Evolutionary conservation across 495 filamentous ascomycete species (phyloP).

Genomic region (Lophium mytilinum): DNA sequence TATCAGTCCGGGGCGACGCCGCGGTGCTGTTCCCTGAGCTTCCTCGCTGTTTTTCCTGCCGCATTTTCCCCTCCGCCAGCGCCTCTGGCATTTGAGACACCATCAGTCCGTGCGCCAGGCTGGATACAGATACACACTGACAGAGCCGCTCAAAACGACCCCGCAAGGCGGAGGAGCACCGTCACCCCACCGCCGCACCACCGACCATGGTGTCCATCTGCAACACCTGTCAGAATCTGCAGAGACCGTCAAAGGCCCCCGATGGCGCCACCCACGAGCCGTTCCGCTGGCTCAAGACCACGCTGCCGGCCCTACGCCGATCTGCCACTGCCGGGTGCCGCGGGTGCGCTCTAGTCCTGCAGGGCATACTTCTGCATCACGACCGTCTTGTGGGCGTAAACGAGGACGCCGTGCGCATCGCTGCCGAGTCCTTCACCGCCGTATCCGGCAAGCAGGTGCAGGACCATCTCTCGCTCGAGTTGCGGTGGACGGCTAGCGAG

Average conservation of each 20-base stretch:
- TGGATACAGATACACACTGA: too few relatives aligned
- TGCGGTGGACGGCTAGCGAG: constrained; percentile 11
- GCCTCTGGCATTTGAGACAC: too few relatives aligned
- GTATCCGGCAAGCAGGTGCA: constrained; percentile 1
- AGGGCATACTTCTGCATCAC: constrained; percentile 21
- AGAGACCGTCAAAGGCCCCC: constrained; percentile 9
- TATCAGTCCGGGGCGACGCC: too few relatives aligned
- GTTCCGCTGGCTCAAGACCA: constrained; percentile 12
- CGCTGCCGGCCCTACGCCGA: constrained; percentile 12
- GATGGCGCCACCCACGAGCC: constrained; percentile 3
- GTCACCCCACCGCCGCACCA: constrained; percentile 3
- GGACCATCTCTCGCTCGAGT: constrained; percentile 19
- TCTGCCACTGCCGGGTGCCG: constrained; percentile 18
- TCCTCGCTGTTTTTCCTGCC: too few relatives aligned
- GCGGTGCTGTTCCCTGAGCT: too few relatives aligned
- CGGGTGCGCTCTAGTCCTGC: constrained; percentile 18
- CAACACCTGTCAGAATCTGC: constrained; percentile 18
- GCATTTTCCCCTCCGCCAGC: too few relatives aligned
- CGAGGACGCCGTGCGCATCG: constrained; percentile 11
- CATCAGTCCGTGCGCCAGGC: too few relatives aligned
- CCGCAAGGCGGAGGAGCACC: background rate
- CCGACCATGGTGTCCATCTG: constrained; percentile 20
- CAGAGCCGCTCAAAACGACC: background rate
- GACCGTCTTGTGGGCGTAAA: constrained; percentile 11
- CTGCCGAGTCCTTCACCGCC: constrained; percentile 11